These are phyloP conservation scores for Andrographis paniculata DNA, from an alignment of 305 asterid genomes.

Conservation along the genomic window DNA sequence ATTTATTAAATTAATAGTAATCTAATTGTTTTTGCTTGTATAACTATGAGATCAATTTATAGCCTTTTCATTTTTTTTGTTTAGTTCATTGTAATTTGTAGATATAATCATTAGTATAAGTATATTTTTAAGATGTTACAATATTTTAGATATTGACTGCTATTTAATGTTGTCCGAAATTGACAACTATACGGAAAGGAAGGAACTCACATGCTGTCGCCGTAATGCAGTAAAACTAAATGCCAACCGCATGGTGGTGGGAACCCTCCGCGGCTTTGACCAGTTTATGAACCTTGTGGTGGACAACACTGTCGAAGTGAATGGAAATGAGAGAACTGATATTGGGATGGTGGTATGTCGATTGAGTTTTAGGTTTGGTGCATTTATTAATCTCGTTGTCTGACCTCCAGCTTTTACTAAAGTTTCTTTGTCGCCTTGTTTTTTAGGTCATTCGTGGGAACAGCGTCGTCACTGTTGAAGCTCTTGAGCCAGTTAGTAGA, in stretches of 20 bases:
- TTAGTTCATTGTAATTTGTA: no score
- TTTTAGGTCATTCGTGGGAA: slow-evolving; percentile 85
- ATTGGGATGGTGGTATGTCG: slow-evolving; percentile 84
- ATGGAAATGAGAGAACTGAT: slow-evolving; percentile 70
- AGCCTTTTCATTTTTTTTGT: no score
- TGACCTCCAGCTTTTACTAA: not conserved
- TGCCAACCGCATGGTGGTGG: slow-evolving; percentile 84
- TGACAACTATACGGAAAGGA: no score
- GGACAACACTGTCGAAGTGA: slow-evolving; percentile 85
- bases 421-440: not conserved
- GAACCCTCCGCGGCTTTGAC: slow-evolving; percentile 95
- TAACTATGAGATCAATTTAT: no score
- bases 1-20: no score
- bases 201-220: no score
- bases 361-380: not conserved
- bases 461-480: slow-evolving; percentile 90
- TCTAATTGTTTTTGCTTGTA: no score
- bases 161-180: no score
- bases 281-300: slow-evolving; percentile 97
- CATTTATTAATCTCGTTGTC: not conserved
- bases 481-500: slow-evolving; percentile 74
- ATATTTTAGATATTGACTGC: no score
- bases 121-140: no score
- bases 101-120: no score
- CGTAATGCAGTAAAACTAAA: slow-evolving; percentile 66